A percentile compares a stretch with the other conserved stretches of the same genome.
These are phyloP conservation scores for Lactuca sativa DNA, from an alignment of 129 eudicot species.

Conservation along the genomic window DNA sequence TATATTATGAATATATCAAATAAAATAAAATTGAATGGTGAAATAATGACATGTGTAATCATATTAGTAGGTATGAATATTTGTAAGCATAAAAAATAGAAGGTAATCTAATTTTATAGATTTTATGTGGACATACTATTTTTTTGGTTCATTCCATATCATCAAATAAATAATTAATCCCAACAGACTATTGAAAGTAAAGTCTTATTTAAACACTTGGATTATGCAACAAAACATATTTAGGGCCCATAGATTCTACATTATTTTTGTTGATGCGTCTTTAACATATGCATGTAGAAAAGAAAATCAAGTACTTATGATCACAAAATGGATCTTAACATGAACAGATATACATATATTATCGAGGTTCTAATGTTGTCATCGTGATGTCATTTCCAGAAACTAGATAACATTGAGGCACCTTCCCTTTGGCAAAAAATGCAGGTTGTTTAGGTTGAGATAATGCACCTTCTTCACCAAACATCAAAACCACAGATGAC, in stretches of 20 bases:
- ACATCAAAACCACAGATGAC: slow-evolving; percentile 29
- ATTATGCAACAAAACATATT: neutral
- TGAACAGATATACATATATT: neutral
- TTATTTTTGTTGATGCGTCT: no score
- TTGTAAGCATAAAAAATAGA: no score
- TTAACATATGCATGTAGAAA: neutral
- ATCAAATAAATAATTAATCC: no score
- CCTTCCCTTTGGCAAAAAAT: slow-evolving; percentile 6
- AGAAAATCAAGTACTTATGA: neutral
- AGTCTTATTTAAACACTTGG: neutral
- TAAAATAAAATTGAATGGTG: no score
- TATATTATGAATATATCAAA: no score
- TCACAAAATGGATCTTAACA: slow-evolving; percentile 3
- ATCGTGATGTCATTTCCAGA: slow-evolving; percentile 10
- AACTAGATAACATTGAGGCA: neutral
- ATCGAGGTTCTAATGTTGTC: slow-evolving; percentile 18
- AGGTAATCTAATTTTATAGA: no score
- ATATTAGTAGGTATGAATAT: no score
- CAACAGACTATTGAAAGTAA: no score
- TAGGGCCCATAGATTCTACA: neutral
- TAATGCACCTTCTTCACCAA: slow-evolving; percentile 11
- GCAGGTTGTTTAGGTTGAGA: slow-evolving; percentile 22
- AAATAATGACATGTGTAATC: no score
- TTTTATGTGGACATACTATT: no score
- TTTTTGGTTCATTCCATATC: no score